Conservation (phyloP, 208 protist genomes). For the Leishmania turanica region DNA sequence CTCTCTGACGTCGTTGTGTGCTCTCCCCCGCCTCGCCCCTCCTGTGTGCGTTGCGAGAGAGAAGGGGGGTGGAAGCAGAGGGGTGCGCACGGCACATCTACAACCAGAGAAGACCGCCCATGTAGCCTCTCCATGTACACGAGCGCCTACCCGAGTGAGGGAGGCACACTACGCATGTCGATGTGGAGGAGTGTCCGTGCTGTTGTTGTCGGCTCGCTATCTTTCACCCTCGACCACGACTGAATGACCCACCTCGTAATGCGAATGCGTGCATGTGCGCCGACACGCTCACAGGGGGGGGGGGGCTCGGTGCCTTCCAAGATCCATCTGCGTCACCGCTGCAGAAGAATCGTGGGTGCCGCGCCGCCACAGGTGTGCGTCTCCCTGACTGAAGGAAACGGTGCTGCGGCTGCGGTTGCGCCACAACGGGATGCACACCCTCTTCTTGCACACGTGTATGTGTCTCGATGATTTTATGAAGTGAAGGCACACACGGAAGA, state of each 20-base stretch:
- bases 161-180: neutral
- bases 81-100: neutral
- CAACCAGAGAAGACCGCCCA: neutral
- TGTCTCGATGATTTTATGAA: neutral
- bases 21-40: no score
- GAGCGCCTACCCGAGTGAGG: neutral
- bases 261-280: neutral
- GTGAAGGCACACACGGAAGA: neutral
- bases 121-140: neutral
- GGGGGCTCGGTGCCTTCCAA: neutral
- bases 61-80: neutral
- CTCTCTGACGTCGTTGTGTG: neutral
- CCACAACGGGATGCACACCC: neutral
- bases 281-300: neutral
- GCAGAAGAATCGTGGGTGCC: no score
- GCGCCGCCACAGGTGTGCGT: neutral
- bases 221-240: neutral
- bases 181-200: neutral
- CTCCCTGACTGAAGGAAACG: neutral
- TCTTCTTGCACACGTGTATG: neutral
- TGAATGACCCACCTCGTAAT: neutral
- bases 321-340: neutral
- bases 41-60: neutral
- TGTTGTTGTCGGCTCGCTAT: neutral
- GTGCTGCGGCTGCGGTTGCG: neutral